phyloP scores from a whole-genome alignment of 2,329 filamentous ascomycete species.

The Epicoccum sorghinum region DNA sequence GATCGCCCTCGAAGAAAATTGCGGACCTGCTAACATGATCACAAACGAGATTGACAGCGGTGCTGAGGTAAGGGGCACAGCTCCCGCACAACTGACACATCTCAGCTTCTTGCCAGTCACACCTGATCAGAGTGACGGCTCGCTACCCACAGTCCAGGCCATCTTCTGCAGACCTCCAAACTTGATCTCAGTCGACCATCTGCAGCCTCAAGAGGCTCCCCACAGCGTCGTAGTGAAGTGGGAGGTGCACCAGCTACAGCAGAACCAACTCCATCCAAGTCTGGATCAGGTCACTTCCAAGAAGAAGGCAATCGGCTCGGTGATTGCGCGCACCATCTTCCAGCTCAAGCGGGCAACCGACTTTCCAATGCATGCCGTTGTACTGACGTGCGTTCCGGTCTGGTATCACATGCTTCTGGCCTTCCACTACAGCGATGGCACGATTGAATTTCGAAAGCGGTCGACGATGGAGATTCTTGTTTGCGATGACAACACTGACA shows the following conservation, averaged over 20 bases:
- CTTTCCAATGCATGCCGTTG: conserved; percentile 70
- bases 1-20: conserved; percentile 39
- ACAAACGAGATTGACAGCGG: conserved; percentile 31
- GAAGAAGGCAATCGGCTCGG: conserved; percentile 59
- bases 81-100: conserved; percentile 64
- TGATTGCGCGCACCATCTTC: conserved; percentile 43
- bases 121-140: conserved; percentile 65
- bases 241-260: conserved; percentile 73
- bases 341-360: conserved; percentile 66
- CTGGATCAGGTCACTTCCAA: conserved; percentile 77
- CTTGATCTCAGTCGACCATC: conserved; percentile 46
- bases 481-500: conserved; percentile 67
- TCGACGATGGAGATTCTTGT: conserved; percentile 73
- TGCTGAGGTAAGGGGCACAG: conserved; percentile 30
- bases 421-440: conserved; percentile 79
- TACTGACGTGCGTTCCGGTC: conserved; percentile 70
- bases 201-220: conserved; percentile 66
- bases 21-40: conserved; percentile 35
- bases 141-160: conserved; percentile 70
- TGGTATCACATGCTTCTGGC: conserved; percentile 75
- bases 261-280: conserved; percentile 69
- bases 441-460: conserved; percentile 79
- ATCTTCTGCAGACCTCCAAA: conserved; percentile 68
- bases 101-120: conserved; percentile 74
- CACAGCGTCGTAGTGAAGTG: conserved; percentile 82